Percentiles rank a stretch among this genome's conserved stretches.
These are phyloP conservation scores for Astrothelium subdiscretum DNA, from an alignment of 495 filamentous ascomycete genomes.

Conservation along the genomic window DNA sequence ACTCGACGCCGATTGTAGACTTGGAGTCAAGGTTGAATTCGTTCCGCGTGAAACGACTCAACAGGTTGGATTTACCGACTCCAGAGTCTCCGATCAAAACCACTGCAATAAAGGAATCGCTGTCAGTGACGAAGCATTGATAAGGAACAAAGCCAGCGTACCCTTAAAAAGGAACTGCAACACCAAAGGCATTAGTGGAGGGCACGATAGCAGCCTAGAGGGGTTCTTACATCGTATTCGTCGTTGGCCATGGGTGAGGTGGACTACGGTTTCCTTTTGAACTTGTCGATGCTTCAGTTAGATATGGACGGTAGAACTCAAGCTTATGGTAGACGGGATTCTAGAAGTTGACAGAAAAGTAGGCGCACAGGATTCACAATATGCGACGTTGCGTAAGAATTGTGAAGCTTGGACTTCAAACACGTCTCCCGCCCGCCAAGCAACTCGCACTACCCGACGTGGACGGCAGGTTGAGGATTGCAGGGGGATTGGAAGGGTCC, in stretches of 20 bases:
- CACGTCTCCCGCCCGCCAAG: background rate
- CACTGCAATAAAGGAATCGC: conserved; percentile 41
- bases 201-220: conserved; percentile 9
- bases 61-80: conserved; percentile 98
- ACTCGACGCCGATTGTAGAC: conserved; percentile 99
- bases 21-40: conserved; percentile 99
- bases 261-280: background rate
- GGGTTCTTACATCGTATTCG: conserved; percentile 90
- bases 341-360: background rate
- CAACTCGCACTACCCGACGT: background rate
- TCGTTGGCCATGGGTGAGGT: conserved; percentile 80
- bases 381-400: conserved; percentile 2
- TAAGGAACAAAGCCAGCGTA: conserved; percentile 32
- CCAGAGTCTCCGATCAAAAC: conserved; percentile 98
- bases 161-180: conserved; percentile 98
- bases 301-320: background rate
- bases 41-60: conserved; percentile 98
- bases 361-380: background rate
- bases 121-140: conserved; percentile 12
- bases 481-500: background rate
- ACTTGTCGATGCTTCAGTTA: background rate
- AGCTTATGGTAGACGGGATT: background rate
- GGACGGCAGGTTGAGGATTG: no score
- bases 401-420: background rate
- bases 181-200: conserved; percentile 14